Evolutionary conservation across 164 flowering plant species (phyloP).

Genomic region (Kingdonia uniflora): DNA sequence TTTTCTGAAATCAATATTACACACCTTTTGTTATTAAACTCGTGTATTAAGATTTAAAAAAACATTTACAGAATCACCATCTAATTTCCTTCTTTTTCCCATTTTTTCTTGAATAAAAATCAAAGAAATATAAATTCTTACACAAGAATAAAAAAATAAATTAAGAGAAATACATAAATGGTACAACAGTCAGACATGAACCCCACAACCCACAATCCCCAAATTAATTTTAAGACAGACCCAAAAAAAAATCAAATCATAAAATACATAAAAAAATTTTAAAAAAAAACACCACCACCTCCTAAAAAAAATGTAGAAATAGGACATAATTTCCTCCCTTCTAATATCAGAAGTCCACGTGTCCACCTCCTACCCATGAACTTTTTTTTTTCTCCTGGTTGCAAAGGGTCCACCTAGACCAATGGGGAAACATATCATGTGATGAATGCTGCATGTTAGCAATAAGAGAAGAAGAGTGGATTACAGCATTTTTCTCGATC

Average conservation of each 20-base stretch:
- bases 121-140: neutral
- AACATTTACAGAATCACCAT: constrained; percentile 1
- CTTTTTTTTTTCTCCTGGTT: neutral
- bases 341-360: constrained; percentile 5
- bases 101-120: neutral
- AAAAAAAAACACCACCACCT: neutral
- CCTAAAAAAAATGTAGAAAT: neutral
- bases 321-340: neutral
- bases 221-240: neutral
- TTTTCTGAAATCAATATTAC: too few relatives aligned
- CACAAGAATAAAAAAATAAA: neutral
- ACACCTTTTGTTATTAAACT: too few relatives aligned
- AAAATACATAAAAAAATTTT: neutral
- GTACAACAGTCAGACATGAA: constrained; percentile 1
- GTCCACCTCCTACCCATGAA: constrained; percentile 7
- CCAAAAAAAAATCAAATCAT: constrained; percentile 1
- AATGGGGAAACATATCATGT: constrained; percentile 10
- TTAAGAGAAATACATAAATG: neutral
- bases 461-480: neutral
- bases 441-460: constrained; percentile 12
- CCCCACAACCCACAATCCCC: neutral
- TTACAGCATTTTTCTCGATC: constrained; percentile 3
- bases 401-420: constrained; percentile 7
- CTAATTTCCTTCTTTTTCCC: neutral
- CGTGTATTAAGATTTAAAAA: too few relatives aligned